Evolutionary conservation across 2,329 filamentous ascomycete genomes (phyloP).

Genomic region (Cytospora chrysosperma): DNA sequence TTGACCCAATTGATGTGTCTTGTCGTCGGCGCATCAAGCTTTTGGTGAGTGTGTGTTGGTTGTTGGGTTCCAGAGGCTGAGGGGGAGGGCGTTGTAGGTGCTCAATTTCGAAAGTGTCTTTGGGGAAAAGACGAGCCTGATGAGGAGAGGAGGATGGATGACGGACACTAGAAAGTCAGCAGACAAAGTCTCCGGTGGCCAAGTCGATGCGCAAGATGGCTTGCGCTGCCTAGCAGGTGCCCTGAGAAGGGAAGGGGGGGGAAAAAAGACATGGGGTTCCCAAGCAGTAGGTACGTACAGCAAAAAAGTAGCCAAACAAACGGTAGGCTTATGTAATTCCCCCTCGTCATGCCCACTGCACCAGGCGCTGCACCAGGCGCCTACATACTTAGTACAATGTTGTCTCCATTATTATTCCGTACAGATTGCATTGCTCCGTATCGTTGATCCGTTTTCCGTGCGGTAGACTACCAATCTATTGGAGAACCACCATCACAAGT

Average conservation of each 20-base stretch:
- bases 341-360: not conserved
- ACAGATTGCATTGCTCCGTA: not conserved
- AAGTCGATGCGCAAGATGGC: not conserved
- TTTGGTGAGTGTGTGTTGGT: not conserved
- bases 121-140: not conserved
- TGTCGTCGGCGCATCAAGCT: not conserved
- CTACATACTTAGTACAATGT: too few species aligned
- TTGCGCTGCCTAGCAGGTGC: not conserved
- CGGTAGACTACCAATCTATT: not conserved
- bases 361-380: too few species aligned
- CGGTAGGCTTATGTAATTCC: slow-evolving; percentile 3
- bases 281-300: not conserved
- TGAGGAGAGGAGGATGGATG: not conserved
- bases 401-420: not conserved
- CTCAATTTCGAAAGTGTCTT: not conserved
- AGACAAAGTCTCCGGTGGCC: too few species aligned
- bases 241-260: not conserved
- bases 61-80: not conserved
- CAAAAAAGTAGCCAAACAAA: not conserved
- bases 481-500: slow-evolving; percentile 2
- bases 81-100: not conserved
- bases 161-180: not conserved
- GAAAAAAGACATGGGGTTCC: not conserved
- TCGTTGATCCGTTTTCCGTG: slow-evolving; percentile 8
- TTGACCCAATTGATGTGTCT: not conserved